Evolutionary conservation across 2,329 filamentous ascomycete species (phyloP).

Genomic region (Boeremia lycopersici): DNA sequence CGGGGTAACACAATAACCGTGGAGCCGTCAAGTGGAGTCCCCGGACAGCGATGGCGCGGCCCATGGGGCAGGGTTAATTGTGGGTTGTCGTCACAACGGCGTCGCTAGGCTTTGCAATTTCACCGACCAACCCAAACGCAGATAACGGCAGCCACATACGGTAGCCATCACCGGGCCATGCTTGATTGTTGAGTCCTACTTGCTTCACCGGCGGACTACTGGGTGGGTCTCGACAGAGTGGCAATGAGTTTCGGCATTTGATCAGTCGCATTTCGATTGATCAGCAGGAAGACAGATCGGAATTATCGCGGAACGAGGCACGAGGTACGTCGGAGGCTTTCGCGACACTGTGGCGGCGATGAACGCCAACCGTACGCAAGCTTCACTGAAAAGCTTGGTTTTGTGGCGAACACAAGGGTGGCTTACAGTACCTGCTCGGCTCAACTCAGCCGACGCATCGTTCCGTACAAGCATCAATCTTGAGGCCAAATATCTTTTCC

Average conservation of each 20-base stretch:
- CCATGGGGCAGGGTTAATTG: slow-evolving; percentile 19
- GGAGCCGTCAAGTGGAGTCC: slow-evolving; percentile 25
- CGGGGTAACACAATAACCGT: slow-evolving; percentile 7
- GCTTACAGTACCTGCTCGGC: slow-evolving; percentile 1
- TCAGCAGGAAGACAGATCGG: not conserved
- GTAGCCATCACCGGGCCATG: slow-evolving; percentile 4
- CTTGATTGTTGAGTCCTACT: slow-evolving; percentile 10
- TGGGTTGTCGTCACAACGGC: slow-evolving; percentile 15
- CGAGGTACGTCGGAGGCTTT: not conserved
- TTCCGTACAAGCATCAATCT: not conserved
- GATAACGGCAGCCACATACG: slow-evolving; percentile 18
- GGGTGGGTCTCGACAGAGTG: slow-evolving; percentile 4
- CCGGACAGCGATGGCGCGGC: slow-evolving; percentile 19
- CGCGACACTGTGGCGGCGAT: not conserved
- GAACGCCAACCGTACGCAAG: slow-evolving; percentile 8
- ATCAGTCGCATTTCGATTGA: not conserved
- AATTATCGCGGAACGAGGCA: not conserved
- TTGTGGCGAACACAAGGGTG: slow-evolving; percentile 1
- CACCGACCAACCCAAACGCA: slow-evolving; percentile 3
- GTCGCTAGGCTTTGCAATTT: slow-evolving; percentile 15
- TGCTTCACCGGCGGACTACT: slow-evolving; percentile 9
- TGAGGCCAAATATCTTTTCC: not conserved
- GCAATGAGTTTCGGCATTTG: slow-evolving; percentile 11
- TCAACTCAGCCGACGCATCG: not conserved
- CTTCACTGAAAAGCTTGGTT: slow-evolving; percentile 12